These are phyloP conservation scores for Dactylellina sp. DNA, from an alignment of 2,329 filamentous ascomycete genomes.

Conservation along the genomic window DNA sequence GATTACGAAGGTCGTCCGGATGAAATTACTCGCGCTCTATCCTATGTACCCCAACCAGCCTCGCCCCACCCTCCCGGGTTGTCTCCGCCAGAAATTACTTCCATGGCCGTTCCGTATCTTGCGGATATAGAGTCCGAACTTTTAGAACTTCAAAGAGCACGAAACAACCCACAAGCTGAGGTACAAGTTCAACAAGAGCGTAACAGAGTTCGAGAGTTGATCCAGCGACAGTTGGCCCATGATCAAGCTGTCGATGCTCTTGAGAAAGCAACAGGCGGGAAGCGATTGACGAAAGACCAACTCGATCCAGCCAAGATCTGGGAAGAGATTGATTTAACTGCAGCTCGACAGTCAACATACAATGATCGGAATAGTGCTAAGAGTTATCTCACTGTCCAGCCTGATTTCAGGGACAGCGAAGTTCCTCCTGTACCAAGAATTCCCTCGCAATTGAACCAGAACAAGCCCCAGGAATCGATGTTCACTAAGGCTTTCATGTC, in stretches of 20 bases:
- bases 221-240: slow-evolving; percentile 47
- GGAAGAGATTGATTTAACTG: slow-evolving; percentile 46
- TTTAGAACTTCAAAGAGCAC: slow-evolving; percentile 26
- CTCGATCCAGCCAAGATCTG: slow-evolving; percentile 49
- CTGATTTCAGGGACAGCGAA: slow-evolving; percentile 22
- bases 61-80: slow-evolving; percentile 40
- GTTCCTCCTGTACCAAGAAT: slow-evolving; percentile 45
- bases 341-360: slow-evolving; percentile 10
- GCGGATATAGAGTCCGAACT: slow-evolving; percentile 39
- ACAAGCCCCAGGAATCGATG: slow-evolving; percentile 16
- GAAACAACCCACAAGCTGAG: slow-evolving; percentile 22
- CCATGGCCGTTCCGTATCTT: slow-evolving; percentile 46
- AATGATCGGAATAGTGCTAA: slow-evolving; percentile 31
- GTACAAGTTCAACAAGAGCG: slow-evolving; percentile 34
- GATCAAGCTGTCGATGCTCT: slow-evolving; percentile 52
- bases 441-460: slow-evolving; percentile 12
- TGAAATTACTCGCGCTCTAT: slow-evolving; percentile 46
- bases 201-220: slow-evolving; percentile 48
- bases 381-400: slow-evolving; percentile 35
- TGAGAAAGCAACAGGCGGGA: slow-evolving; percentile 45
- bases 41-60: slow-evolving; percentile 35
- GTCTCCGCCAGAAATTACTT: slow-evolving; percentile 47
- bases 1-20: slow-evolving; percentile 44
- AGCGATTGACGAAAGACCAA: slow-evolving; percentile 43
- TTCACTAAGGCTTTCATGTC: slow-evolving; percentile 15